Base-by-base conservation (phyloP, 257 asterid genomes). In the Osmanthus fragrans region DNA sequence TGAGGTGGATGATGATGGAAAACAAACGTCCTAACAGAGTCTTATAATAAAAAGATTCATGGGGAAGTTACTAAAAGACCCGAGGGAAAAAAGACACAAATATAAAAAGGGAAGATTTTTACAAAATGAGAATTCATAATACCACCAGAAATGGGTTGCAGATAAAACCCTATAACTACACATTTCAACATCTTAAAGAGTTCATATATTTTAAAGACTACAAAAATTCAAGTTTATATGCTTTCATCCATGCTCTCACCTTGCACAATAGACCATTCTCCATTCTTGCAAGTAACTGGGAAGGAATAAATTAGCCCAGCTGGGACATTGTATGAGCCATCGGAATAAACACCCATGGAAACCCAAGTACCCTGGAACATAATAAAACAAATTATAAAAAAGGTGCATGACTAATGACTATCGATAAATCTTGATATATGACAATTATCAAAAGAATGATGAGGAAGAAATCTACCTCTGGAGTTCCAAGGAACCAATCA, bases 301-400 rank as follows among this genome's bases (percentile, higher is more conserved):
- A 94, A 94, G 73, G 98, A 94, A 72, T 88, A 94, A 65, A 94
- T 88, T 72, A 94, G 94, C 36, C 98, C 97, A 34, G 94, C 74
- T 36, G 98, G 98, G 76, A 94, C 97, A 75, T 87, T 83, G 90
- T 91, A 94, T 60, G 97, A 94, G 78, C 97, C 97, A 85, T 94
- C 98, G 67, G 98, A 94, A 88, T 92, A 92, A 23, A 94, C 98
- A 82, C 98, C 98, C 98, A 94, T 94, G 12, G 98, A 94, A 49
- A 94, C 98, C 86, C 86, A 94, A 67, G 97, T 87, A 13, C 98
- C 98, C 96, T 94, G 82, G 7, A 85, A 71, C 23, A 34, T 45
- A 76, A 47, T n/a, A 76, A 23, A 73, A 68, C 65, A 58, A 82
- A 25, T 70, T 32, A 79, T 25, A 13, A 56, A 77, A 47, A 42